phyloP scores from a whole-genome alignment of 1,139 yeast genomes.

The Debaryomycetaceae sp. region DNA sequence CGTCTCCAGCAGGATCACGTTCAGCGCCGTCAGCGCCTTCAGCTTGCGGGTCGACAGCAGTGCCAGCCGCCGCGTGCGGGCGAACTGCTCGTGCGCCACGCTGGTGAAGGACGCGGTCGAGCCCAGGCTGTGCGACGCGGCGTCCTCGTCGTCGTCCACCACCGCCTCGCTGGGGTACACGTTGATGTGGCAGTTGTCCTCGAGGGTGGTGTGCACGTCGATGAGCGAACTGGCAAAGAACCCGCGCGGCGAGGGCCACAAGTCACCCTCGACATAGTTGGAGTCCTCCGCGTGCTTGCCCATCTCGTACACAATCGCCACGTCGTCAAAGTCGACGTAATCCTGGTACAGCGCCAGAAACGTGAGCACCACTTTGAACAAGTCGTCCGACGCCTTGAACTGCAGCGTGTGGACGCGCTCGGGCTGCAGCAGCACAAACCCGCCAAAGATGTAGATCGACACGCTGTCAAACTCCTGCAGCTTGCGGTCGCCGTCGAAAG shows the following conservation, averaged over 20 bases:
- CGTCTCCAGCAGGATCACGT: too few relatives aligned
- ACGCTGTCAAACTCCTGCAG: constrained; percentile 10
- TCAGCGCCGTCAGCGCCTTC: constrained; percentile 3
- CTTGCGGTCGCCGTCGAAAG: constrained; percentile 1
- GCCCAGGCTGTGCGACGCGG: background rate
- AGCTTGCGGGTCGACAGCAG: background rate
- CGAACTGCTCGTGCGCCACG: background rate
- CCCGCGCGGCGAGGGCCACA: constrained; percentile 40
- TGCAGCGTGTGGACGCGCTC: constrained; percentile 14
- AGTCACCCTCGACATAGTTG: constrained; percentile 2
- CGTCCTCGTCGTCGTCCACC: constrained; percentile 7
- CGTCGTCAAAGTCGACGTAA: constrained; percentile 13
- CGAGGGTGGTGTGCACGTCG: constrained; percentile 18
- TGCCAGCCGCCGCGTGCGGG: background rate
- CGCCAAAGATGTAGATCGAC: constrained; percentile 39
- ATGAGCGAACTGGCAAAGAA: constrained; percentile 35
- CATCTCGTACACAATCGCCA: constrained; percentile 10
- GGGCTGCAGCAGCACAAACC: constrained; percentile 21
- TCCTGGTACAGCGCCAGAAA: constrained; percentile 7
- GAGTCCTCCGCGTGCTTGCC: constrained; percentile 2
- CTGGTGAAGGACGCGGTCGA: constrained; percentile 1
- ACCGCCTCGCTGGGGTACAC: constrained; percentile 7
- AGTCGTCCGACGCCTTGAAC: constrained; percentile 33
- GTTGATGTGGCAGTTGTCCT: constrained; percentile 20
- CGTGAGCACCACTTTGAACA: constrained; percentile 33